Base-by-base conservation (phyloP, 1,284 basidiomycete genomes). In the Microbotryum saponariae region DNA sequence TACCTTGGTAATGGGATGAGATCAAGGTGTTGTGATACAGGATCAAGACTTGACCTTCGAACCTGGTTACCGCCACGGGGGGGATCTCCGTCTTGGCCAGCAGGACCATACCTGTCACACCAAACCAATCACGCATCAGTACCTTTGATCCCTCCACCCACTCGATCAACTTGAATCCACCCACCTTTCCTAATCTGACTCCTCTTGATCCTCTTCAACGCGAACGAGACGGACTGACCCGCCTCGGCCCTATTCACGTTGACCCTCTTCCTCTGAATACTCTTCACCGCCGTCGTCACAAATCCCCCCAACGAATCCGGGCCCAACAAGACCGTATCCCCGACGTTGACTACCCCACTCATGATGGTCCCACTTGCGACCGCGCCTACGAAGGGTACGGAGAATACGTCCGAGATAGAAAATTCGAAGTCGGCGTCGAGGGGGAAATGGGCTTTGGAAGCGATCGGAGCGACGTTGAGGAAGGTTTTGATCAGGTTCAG, bases 291-390 rank as follows among this genome's bases (percentile, higher is more conserved):
- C 0, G 90, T 91, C 23, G 82, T 81, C 64, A 86, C 82, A 75
- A 88, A 98, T 70, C 89, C 87, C 2, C 94, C 94, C 59, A 94
- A 88, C 0, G 88, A 84, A 75, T 98, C 96, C 2, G 96, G 96
- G 0, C 96, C 94, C 49, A 97, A 79, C 48, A 92, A 77, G 27
- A 97, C 83, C 0, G 83, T 75, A 72, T 98, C 93, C 37, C 65
- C 63, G 16, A 56, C 60, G 25, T 55, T 12, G 10, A 58, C 37
- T 2, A 42, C 37, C 37, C 37, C 37, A 18, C 37, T 42, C 37
- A 42, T 51, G 60, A 96, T 76, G 60, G 96, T 91, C 1, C 93
- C 92, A 70, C 91, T 91, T 29, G 96, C 89, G 7, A 97, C 94
- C 1, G 92, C 94, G 44, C 94, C 93, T 3, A 94, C 90, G 69